Evolutionary conservation across 306 rosid species (phyloP).

Genomic region (Ormosia emarginata): DNA sequence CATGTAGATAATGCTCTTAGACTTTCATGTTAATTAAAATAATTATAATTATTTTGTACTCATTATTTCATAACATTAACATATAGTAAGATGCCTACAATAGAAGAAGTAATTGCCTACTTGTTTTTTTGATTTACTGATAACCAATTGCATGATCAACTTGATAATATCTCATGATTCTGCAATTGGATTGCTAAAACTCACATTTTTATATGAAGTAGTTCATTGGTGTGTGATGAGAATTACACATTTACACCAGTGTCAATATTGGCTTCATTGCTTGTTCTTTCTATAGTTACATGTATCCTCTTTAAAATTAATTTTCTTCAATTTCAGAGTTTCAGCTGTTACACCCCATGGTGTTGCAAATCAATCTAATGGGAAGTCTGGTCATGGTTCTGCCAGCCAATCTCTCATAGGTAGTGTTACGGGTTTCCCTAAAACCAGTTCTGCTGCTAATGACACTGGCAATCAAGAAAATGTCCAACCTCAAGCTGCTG

Average conservation of each 20-base stretch:
- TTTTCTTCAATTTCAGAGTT: slow-evolving; percentile 36
- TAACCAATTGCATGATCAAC: neutral
- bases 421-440: slow-evolving; percentile 17
- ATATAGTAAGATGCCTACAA: neutral
- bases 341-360: slow-evolving; percentile 44
- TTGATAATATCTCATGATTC: neutral
- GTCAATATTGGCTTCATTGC: neutral
- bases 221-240: neutral
- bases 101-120: neutral
- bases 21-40: neutral
- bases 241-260: neutral
- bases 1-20: neutral
- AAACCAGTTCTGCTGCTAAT: slow-evolving; percentile 32
- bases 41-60: neutral
- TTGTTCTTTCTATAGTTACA: neutral
- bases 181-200: neutral
- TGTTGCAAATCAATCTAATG: slow-evolving; percentile 50
- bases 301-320: neutral
- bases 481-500: slow-evolving; percentile 36
- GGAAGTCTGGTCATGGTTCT: slow-evolving; percentile 32
- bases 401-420: slow-evolving; percentile 29
- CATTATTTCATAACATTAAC: neutral
- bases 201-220: neutral
- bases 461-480: slow-evolving; percentile 32
- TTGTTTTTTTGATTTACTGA: neutral